Conservation (phyloP, 23 red algal species). For the Chondrus crispus region DNA sequence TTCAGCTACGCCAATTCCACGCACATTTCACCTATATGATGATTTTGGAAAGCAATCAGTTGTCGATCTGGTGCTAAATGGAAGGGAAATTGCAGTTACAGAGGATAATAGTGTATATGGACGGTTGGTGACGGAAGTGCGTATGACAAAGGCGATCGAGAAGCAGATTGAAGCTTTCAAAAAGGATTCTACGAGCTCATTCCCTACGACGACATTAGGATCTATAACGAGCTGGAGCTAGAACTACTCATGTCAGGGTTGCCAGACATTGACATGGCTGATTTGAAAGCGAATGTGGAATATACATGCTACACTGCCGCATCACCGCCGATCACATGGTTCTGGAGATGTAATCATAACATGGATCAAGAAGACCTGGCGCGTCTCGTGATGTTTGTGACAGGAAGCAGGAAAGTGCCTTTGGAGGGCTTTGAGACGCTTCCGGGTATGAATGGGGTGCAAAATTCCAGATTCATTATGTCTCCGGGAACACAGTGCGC, state of each 20-base stretch:
- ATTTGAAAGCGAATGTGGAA: constrained; percentile 87
- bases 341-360: constrained; percentile 74
- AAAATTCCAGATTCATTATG: constrained; percentile 94
- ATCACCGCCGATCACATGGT: constrained; percentile 83
- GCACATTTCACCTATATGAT: no score
- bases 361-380: constrained; percentile 92
- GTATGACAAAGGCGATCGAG: constrained; percentile 86
- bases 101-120: constrained; percentile 95
- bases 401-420: constrained; percentile 91
- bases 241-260: constrained; percentile 89
- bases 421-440: constrained; percentile 84
- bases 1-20: no score
- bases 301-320: constrained; percentile 81
- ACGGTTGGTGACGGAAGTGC: constrained; percentile 77
- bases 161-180: constrained; percentile 85
- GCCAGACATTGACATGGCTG: constrained; percentile 91
- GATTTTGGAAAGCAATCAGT: constrained; percentile 89
- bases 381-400: constrained; percentile 94
- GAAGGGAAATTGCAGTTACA: constrained; percentile 83
- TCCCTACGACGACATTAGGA: constrained; percentile 51
- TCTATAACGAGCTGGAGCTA: constrained; percentile 93
- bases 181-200: constrained; percentile 90
- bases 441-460: constrained; percentile 91
- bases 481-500: constrained; percentile 70
- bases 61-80: constrained; percentile 81